Evolutionary conservation across 805 yeast genomes (phyloP).

Genomic region (Saccharomyces paradoxus): DNA sequence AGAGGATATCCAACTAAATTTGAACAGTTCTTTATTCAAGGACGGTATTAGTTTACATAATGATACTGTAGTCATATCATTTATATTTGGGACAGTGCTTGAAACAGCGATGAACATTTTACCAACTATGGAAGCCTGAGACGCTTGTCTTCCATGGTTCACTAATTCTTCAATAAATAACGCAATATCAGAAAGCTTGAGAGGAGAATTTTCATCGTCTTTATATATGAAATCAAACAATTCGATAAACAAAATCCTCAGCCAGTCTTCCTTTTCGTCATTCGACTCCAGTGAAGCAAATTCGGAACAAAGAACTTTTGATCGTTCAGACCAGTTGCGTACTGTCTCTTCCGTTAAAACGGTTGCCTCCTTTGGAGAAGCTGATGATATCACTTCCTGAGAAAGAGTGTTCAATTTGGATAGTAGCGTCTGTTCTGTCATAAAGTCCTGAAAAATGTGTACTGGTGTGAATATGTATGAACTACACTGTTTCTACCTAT

Average conservation of each 20-base stretch:
- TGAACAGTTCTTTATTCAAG: conserved; percentile 17
- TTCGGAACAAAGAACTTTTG: conserved; percentile 1
- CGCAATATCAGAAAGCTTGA: conserved; percentile 4
- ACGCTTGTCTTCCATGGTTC: background rate
- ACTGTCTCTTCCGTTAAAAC: background rate
- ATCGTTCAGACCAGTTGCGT: background rate
- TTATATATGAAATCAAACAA: conserved; percentile 10
- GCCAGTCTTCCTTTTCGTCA: conserved; percentile 17
- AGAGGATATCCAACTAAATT: conserved; percentile 27
- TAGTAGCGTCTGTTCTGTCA: background rate
- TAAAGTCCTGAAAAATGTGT: background rate
- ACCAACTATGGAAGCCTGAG: conserved; percentile 12
- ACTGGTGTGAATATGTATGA: background rate
- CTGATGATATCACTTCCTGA: background rate
- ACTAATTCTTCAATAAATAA: conserved; percentile 5
- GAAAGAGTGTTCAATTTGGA: background rate
- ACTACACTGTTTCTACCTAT: background rate
- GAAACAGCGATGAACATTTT: conserved; percentile 17
- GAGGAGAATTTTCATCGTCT: background rate
- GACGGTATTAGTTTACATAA: conserved; percentile 7
- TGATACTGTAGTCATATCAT: conserved; percentile 16
- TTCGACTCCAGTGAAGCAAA: conserved; percentile 9
- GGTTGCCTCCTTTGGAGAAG: background rate
- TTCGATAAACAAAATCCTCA: conserved; percentile 14
- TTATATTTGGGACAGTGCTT: conserved; percentile 6